Evolutionary conservation across 169 alveolate species (phyloP), one percentile per base, ranked within the genome.

Genomic region (Theileria parva): DNA sequence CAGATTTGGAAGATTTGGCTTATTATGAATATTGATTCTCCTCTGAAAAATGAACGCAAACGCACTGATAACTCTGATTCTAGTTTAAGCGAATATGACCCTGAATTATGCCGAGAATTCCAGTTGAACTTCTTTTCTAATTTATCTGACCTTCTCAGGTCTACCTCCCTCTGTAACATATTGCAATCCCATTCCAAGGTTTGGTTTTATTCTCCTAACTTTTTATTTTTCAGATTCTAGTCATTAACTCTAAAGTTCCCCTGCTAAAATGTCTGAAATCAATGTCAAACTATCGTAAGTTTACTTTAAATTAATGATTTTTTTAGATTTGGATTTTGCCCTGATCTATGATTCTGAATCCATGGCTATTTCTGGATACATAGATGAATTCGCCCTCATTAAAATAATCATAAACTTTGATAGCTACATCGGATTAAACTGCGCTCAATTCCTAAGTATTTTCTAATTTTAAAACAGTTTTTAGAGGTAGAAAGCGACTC

Each of bases 151-250:
- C 70, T 83, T 55, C 61, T 83, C 48, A 65, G 30, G 17, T 55
- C 44, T 25, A 66, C 80, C 7, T 81, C 89, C 13, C 61, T 76
- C 17, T 66, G 78, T 50, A 78, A 71, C 55, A 70, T 83, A 23
- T 50, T 76, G 48, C 85, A 75, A 23, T 69, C 85, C 30, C 85
- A 83, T 64, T 30, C 65, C 28, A 83, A 39, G 86, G 89, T 83
- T 50, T 5, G 81, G 6, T 65, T 25, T 57, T 4, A 53, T 23
- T 2, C 2, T 12, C 2, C 23, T 25, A 17, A 19, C 60, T 19
- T 44, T n/a, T 25, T 5, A 2, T 30, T 0, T 1, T 44, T 2
- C 68, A 83, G 89, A 30, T 83, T 66, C 65, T 83, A 19, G 37
- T 55, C 11, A 44, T 83, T 5, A 75, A 83, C 44, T 66, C 84